Conservation (phyloP, 2,329 filamentous ascomycete genomes). For the Pseudogymnoascus sp. region DNA sequence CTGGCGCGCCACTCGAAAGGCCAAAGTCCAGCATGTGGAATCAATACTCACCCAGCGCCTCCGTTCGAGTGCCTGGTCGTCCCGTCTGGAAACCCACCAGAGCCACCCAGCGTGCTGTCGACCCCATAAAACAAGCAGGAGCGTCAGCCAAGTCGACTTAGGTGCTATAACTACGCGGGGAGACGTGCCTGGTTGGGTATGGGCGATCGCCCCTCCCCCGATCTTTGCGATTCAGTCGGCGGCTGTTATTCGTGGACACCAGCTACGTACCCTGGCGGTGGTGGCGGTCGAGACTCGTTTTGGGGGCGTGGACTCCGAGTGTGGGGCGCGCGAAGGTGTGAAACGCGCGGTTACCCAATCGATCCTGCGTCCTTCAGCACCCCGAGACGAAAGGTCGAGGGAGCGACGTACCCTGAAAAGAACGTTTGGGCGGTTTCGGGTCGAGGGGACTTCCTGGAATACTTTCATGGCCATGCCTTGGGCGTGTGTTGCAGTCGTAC, state of each 20-base stretch:
- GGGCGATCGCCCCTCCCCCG: not conserved
- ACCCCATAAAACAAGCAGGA: not conserved
- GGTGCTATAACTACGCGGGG: not conserved
- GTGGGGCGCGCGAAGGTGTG: not conserved
- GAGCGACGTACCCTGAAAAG: not conserved
- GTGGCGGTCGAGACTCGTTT: conserved; percentile 5
- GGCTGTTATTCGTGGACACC: not conserved
- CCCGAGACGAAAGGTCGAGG: not conserved
- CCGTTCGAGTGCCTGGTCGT: conserved; percentile 1
- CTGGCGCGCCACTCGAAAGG: conserved; percentile 1
- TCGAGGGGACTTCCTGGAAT: not conserved
- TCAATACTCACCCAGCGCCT: not conserved
- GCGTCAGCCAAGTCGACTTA: not conserved
- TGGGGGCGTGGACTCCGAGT: not conserved
- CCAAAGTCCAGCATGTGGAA: not conserved
- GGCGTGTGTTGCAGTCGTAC: not conserved
- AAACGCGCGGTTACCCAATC: conserved; percentile 6
- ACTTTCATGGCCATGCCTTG: not conserved
- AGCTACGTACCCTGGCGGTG: not conserved
- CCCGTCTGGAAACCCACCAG: not conserved
- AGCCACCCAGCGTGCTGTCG: not conserved
- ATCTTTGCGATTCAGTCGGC: not conserved
- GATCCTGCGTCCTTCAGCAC: not conserved
- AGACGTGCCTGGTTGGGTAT: not conserved
- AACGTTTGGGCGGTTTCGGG: not conserved